Evolutionary conservation across 2,329 filamentous ascomycete species (phyloP).

Genomic region (Trichoderma sp.): DNA sequence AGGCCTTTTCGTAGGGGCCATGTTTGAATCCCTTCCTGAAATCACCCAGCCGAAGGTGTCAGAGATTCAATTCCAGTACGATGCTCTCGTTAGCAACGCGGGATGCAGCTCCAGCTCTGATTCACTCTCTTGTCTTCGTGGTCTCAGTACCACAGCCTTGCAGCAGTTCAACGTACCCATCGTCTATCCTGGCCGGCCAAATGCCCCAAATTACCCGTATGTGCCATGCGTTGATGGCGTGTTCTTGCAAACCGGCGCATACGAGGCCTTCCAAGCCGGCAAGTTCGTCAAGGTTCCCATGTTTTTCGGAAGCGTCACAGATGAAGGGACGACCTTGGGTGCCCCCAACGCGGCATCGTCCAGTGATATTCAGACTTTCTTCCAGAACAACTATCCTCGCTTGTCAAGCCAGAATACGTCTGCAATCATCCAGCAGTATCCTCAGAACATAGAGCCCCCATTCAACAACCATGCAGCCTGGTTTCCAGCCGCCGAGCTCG

Average conservation of each 20-base stretch:
- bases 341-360: conserved; percentile 13
- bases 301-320: conserved; percentile 42
- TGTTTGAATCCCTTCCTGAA: conserved; percentile 51
- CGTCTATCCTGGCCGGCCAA: conserved; percentile 27
- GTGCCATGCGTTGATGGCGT: conserved; percentile 53
- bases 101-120: conserved; percentile 28
- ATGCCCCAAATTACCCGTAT: conserved; percentile 50
- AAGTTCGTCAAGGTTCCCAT: conserved; percentile 53
- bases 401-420: conserved; percentile 3
- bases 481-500: conserved; percentile 15
- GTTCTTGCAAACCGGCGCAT: conserved; percentile 49
- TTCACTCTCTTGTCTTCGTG: conserved; percentile 46
- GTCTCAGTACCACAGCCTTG: conserved; percentile 39
- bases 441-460: conserved; percentile 5
- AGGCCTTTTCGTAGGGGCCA: conserved; percentile 50
- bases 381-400: conserved; percentile 11
- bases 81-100: conserved; percentile 6
- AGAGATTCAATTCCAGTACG: conserved; percentile 16
- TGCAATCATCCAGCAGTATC: conserved; percentile 14
- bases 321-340: conserved; percentile 38
- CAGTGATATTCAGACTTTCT: neutral
- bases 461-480: conserved; percentile 9
- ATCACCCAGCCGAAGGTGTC: conserved; percentile 42
- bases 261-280: conserved; percentile 46
- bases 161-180: conserved; percentile 43